A percentile compares a stretch with the other conserved stretches of the same genome.
Conservation (phyloP, 1,284 basidiomycete species). For the Coniophora puteana region DNA sequence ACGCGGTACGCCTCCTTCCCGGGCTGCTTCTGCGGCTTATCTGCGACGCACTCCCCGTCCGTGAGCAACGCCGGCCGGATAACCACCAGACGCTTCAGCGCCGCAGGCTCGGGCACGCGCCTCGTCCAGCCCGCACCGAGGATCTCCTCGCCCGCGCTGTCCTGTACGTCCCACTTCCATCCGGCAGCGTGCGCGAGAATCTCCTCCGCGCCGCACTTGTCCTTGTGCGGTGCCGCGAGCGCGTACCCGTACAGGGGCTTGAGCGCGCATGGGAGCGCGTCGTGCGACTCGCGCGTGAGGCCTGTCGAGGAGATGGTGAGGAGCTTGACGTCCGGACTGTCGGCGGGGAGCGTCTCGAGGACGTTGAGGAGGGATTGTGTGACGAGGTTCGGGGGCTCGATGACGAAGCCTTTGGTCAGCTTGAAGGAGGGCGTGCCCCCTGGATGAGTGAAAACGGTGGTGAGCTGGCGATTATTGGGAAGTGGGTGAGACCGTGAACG, state of each 20-base stretch:
- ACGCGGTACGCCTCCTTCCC: slow-evolving; percentile 32
- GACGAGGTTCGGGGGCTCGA: slow-evolving; percentile 26
- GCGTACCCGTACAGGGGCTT: slow-evolving; percentile 42
- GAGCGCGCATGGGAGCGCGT: slow-evolving; percentile 42
- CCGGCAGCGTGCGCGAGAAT: slow-evolving; percentile 42
- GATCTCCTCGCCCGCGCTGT: slow-evolving; percentile 33
- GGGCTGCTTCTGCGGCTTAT: slow-evolving; percentile 17
- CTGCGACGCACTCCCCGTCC: slow-evolving; percentile 51
- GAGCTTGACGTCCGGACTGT: slow-evolving; percentile 41
- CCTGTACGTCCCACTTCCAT: slow-evolving; percentile 37
- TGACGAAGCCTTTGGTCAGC: slow-evolving; percentile 20
- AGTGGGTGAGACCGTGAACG: not conserved
- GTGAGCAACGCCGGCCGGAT: slow-evolving; percentile 55
- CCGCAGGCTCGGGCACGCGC: slow-evolving; percentile 36
- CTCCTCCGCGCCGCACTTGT: slow-evolving; percentile 56
- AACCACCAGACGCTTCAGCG: slow-evolving; percentile 42
- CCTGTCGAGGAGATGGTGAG: slow-evolving; percentile 52
- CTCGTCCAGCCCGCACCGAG: slow-evolving; percentile 39
- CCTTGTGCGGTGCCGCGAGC: slow-evolving; percentile 42
- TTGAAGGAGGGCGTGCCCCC: slow-evolving; percentile 14
- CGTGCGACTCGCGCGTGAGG: slow-evolving; percentile 40
- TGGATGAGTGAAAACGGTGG: slow-evolving; percentile 11
- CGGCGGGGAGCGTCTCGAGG: slow-evolving; percentile 23
- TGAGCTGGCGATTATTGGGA: not conserved
- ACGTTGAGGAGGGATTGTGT: slow-evolving; percentile 24